Evolutionary conservation across 495 filamentous ascomycete species (phyloP).

Genomic region (Penicillium fimorum): DNA sequence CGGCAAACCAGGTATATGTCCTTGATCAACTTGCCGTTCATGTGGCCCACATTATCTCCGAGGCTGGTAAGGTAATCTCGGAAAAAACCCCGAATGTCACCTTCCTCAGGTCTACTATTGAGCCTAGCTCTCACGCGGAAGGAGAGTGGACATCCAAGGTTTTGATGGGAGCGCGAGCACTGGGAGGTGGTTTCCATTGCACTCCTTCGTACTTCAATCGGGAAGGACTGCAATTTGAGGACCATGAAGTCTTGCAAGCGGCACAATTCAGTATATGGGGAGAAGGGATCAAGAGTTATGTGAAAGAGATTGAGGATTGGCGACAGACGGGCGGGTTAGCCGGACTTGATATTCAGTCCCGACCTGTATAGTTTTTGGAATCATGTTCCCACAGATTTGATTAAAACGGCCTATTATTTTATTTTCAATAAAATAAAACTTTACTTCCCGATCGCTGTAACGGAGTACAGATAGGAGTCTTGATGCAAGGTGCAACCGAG

Average conservation of each 20-base stretch:
- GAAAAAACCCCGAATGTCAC: too few relatives aligned
- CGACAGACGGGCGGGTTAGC: not conserved
- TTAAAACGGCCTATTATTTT: too few relatives aligned
- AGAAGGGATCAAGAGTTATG: conserved; percentile 16
- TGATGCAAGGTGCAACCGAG: not conserved
- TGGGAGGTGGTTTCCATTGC: conserved; percentile 45
- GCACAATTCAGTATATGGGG: conserved; percentile 18
- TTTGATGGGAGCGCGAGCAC: conserved; percentile 34
- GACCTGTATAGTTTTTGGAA: not conserved
- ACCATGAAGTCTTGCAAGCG: not conserved
- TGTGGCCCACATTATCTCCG: conserved; percentile 45
- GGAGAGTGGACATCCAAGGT: conserved; percentile 49
- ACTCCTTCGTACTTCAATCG: conserved; percentile 57
- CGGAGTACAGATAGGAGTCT: not conserved
- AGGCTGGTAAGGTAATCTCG: conserved; percentile 28
- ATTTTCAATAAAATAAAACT: not conserved
- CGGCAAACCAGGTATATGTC: conserved; percentile 39
- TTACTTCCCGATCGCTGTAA: not conserved
- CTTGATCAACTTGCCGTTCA: conserved; percentile 41
- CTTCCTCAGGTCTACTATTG: conserved; percentile 28
- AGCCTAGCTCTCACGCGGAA: conserved; percentile 41
- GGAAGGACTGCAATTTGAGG: conserved; percentile 35
- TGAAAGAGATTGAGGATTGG: conserved; percentile 11
- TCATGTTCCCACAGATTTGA: not conserved
- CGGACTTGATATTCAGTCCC: conserved; percentile 5